These are phyloP conservation scores for Xylaria sp. DNA, from an alignment of 2,329 filamentous ascomycete species.

Conservation along the genomic window DNA sequence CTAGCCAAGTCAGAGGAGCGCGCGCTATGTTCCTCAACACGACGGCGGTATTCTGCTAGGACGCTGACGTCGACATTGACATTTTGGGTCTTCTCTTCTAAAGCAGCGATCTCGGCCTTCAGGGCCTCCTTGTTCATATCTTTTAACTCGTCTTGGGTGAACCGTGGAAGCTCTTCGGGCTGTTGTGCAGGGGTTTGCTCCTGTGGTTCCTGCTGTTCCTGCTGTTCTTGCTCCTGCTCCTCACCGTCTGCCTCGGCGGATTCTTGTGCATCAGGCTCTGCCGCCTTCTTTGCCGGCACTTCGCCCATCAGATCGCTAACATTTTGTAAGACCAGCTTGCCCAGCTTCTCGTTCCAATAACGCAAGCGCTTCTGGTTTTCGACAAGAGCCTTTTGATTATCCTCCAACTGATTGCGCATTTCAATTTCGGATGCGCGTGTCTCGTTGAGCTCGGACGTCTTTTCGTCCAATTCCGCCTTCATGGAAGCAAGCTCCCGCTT, in stretches of 20 bases:
- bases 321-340: slow-evolving; percentile 84
- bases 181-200: slow-evolving; percentile 43
- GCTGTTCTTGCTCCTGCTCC: slow-evolving; percentile 42
- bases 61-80: slow-evolving; percentile 89
- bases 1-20: slow-evolving; percentile 85
- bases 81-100: slow-evolving; percentile 80
- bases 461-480: slow-evolving; percentile 88
- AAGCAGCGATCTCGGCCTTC: slow-evolving; percentile 69
- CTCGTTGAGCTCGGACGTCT: slow-evolving; percentile 85
- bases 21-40: slow-evolving; percentile 82
- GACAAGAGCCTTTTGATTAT: slow-evolving; percentile 86
- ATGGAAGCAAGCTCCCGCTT: slow-evolving; percentile 81
- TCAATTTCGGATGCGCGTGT: slow-evolving; percentile 92
- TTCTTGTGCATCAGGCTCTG: slow-evolving; percentile 33
- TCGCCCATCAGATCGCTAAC: slow-evolving; percentile 72
- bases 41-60: slow-evolving; percentile 85
- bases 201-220: slow-evolving; percentile 43
- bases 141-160: slow-evolving; percentile 76
- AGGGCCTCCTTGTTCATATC: slow-evolving; percentile 72
- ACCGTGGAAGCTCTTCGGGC: slow-evolving; percentile 75
- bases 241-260: slow-evolving; percentile 32
- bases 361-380: slow-evolving; percentile 87
- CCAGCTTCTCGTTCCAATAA: slow-evolving; percentile 91
- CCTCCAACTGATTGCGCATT: slow-evolving; percentile 97
- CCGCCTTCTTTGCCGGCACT: slow-evolving; percentile 44